Percentiles rank a stretch among this genome's conserved stretches.
Evolutionary conservation across 805 yeast genomes (phyloP).

Genomic region (Blastobotrys peoriensis): DNA sequence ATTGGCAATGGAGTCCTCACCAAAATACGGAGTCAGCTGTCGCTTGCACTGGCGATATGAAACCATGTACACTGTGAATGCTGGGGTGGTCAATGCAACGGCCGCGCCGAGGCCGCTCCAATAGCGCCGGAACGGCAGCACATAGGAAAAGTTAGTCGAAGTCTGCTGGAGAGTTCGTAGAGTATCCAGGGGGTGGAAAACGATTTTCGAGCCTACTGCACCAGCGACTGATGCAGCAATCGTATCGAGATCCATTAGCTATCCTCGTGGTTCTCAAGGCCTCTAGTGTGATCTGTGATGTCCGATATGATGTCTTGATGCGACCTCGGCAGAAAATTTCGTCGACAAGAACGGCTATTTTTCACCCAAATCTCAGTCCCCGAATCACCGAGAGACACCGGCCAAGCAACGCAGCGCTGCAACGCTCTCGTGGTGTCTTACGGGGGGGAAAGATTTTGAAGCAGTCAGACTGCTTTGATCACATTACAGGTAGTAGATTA

Average conservation of each 20-base stretch:
- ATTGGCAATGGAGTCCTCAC: conserved; percentile 31
- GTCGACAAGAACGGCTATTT: no score
- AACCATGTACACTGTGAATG: conserved; percentile 36
- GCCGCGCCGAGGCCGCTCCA: conserved; percentile 38
- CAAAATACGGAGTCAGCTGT: conserved; percentile 30
- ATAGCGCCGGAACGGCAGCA: conserved; percentile 32
- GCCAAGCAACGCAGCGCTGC: no score
- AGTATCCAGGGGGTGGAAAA: conserved; percentile 30
- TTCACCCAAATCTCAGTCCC: no score
- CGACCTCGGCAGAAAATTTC: no score
- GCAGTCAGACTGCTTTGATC: no score
- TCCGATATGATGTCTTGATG: no score
- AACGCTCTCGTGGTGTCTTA: no score
- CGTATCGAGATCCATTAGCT: conserved; percentile 30
- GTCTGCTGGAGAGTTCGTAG: conserved; percentile 38
- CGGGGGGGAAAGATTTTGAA: no score
- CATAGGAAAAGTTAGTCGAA: conserved; percentile 29
- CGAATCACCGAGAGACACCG: no score
- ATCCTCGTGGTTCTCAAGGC: no score
- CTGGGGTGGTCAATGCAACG: conserved; percentile 35
- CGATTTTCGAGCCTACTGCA: conserved; percentile 13
- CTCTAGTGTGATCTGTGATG: no score
- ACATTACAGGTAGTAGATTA: no score
- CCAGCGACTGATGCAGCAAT: conserved; percentile 33
- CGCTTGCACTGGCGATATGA: conserved; percentile 35